Evolutionary conservation across 257 asterid species (phyloP), one percentile per base, ranked within the genome.

Genomic region (Nicotiana attenuata): DNA sequence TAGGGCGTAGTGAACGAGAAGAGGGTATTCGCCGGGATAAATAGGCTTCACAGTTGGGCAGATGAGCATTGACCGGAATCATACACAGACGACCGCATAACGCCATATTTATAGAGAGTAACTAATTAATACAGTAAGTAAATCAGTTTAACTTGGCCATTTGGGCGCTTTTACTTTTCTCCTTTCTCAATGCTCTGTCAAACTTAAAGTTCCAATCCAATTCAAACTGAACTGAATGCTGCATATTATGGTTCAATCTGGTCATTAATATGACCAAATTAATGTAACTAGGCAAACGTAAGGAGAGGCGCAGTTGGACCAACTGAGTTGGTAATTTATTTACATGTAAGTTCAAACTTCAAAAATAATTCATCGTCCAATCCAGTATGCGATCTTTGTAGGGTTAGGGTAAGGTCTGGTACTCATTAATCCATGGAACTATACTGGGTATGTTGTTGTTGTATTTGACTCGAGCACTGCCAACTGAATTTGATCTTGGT

Each of bases 1-100:
- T 5, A 15, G 33, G 93, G 92, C 93, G 92, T 88, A 63, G 91
- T 47, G 89, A 90, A 92, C 94, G 87, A 89, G 92, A 86, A 87
- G 84, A 88, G 80, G 65, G 80, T 82, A 89, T 90, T 91, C 93
- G 92, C 89, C 88, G 88, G 89, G 81, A 89, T 55, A 82, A 87
- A 88, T 84, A 71, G 81, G 85, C 52, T 59, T 60, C 90, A 80
- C 86, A 83, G 88, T 87, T 88, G 90, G 91, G 84, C 89, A 83
- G 87, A 87, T 56, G 80, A 81, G 82, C 66, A 89, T 82, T 89
- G 85, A 90, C 93, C 88, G 85, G 28, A 71, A 52, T 52, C 87
- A 71, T 68, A 55, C 53, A 68, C 55, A 41, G 53, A 41, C 13
- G n/a, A 47, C 20, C 2, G 7, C 20, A 19, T 22, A 41, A 41